Evolutionary conservation across 345 rosid genomes (phyloP), one percentile per base, ranked within the genome.

Genomic region (Gynandropsis gynandra): DNA sequence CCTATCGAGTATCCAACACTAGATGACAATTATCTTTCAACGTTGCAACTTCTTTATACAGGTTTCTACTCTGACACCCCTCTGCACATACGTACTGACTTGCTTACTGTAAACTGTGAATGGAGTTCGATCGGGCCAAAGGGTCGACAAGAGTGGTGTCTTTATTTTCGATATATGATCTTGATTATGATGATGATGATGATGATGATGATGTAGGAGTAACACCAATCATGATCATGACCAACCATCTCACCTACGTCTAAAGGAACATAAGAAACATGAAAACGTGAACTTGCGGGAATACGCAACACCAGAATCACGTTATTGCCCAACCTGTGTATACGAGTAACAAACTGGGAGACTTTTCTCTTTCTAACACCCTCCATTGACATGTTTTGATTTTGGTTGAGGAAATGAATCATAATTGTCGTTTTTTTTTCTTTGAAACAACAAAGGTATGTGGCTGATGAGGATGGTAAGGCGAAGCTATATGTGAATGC

Each of bases 191-290:
- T 2, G n/a, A 5, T 24, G 5, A 2, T 24, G 29, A 5, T 5
- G 5, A 58, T 38, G 59, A 52, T 41, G 64, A 31, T 58, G 48
- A 62, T 36, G 42, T 65, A 89, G 98, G 87, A 90, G 98, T 70
- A 90, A 81, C 69, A 90, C 98, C 35, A 90, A 90, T 74, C 98
- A 90, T 56, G 80, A 81, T 48, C 98, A 86, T 52, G 89, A 89
- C 65, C 98, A n/a, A n/a, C n/a, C n/a, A n/a, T n/a, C n/a, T n/a
- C n/a, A 89, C 73, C 79, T 89, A 63, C 79, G 70, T 15, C 66
- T 90, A 59, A 86, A 58, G 70, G 85, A 90, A 64, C 81, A 83
- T 24, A 52, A 42, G 61, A 65, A 81, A 53, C 95, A 92, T 8
- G 81, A 82, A 54, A 68, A 52, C n/a, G 69, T 86, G 4, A 90